Conservation (phyloP, 257 asterid genomes). For the Rubia yunnanensis region DNA sequence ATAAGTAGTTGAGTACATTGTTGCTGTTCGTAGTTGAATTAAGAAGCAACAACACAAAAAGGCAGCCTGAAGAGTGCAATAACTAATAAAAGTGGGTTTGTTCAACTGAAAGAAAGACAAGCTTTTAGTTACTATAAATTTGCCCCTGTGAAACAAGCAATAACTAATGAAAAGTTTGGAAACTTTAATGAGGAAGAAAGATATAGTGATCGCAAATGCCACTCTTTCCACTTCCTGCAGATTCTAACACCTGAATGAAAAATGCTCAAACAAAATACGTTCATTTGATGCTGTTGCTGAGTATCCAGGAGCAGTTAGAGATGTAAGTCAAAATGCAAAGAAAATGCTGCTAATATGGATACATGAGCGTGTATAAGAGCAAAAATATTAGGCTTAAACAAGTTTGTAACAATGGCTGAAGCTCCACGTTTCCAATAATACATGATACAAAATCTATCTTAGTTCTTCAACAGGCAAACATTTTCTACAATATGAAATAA, state of each 20-base stretch:
- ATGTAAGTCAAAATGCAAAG: not conserved
- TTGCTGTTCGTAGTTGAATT: not conserved
- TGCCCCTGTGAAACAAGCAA: not conserved
- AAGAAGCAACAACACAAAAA: not conserved
- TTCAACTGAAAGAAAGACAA: not conserved
- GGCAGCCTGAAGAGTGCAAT: not conserved
- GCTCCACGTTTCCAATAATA: too few species aligned
- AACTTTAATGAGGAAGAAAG: not conserved
- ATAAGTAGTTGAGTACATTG: not conserved
- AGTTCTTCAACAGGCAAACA: not conserved
- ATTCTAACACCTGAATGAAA: not conserved
- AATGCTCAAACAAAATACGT: not conserved
- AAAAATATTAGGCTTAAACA: not conserved
- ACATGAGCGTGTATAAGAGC: not conserved
- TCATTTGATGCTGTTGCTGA: not conserved
- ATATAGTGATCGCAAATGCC: not conserved
- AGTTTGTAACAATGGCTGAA: not conserved
- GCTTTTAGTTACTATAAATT: not conserved
- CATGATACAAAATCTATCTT: too few species aligned
- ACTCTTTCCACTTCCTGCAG: not conserved
- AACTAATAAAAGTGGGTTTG: not conserved
- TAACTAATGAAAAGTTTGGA: not conserved
- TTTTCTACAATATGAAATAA: not conserved
- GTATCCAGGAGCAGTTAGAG: not conserved
- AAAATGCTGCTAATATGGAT: not conserved